These are phyloP conservation scores for Epichloe elymi DNA, from an alignment of 2,329 filamentous ascomycete genomes.

Conservation along the genomic window DNA sequence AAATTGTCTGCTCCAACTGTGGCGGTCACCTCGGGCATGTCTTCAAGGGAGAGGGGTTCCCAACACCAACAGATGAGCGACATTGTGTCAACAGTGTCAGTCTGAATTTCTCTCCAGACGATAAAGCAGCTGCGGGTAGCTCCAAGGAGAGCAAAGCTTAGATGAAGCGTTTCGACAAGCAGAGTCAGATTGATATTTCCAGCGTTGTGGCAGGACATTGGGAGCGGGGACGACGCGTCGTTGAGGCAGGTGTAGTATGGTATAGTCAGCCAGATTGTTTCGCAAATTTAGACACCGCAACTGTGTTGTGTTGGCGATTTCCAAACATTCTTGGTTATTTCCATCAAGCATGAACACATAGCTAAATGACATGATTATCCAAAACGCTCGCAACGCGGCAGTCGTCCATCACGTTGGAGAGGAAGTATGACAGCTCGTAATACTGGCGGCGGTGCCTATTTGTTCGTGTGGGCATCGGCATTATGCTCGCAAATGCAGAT, in stretches of 20 bases:
- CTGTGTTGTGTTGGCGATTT: no score
- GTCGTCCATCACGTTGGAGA: no score
- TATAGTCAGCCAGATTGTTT: no score
- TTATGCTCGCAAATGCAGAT: no score
- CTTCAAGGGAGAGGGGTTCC: conserved; percentile 78
- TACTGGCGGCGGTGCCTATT: no score
- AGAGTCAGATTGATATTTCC: neutral
- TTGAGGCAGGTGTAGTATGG: neutral
- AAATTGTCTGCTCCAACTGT: conserved; percentile 91
- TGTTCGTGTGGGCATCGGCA: no score
- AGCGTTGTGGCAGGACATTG: neutral
- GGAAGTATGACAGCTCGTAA: no score
- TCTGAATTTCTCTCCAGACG: conserved; percentile 63
- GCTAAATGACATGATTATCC: no score
- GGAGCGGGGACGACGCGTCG: neutral
- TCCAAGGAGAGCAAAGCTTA: conserved; percentile 25
- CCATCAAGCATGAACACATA: no score
- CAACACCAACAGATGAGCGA: conserved; percentile 82
- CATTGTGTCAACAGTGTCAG: conserved; percentile 95
- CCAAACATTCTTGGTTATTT: no score
- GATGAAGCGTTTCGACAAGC: neutral
- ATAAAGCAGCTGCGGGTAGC: conserved; percentile 30
- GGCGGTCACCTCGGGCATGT: conserved; percentile 92
- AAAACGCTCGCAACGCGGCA: no score
- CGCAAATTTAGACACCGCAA: no score